phyloP scores from a whole-genome alignment of 345 rosid species.

The Syzygium aromaticum region DNA sequence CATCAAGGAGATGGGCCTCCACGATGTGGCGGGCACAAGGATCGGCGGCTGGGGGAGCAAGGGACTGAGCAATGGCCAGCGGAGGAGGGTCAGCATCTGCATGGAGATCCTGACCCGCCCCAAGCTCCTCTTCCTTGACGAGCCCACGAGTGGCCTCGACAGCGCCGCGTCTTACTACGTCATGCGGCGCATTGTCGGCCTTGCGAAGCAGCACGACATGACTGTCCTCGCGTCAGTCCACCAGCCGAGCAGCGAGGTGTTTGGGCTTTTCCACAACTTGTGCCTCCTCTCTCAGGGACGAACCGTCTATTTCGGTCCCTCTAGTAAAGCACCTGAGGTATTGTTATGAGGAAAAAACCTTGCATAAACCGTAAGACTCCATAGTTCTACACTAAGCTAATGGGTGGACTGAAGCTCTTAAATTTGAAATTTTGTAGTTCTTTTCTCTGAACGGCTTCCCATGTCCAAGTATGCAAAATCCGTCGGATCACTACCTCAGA shows the following conservation, averaged over 20 bases:
- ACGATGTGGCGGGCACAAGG: slow-evolving; percentile 25
- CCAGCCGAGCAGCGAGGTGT: slow-evolving; percentile 44
- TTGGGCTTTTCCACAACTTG: slow-evolving; percentile 34
- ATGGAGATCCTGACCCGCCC: slow-evolving; percentile 45
- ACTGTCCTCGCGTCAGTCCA: slow-evolving; percentile 37
- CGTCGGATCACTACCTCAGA: slow-evolving; percentile 50
- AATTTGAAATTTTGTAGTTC: slow-evolving; percentile 19
- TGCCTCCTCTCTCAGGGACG: slow-evolving; percentile 42
- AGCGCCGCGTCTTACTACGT: slow-evolving; percentile 44
- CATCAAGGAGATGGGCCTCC: slow-evolving; percentile 44
- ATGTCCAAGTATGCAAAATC: slow-evolving; percentile 37
- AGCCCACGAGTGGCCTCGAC: slow-evolving; percentile 55
- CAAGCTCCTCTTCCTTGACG: slow-evolving; percentile 42
- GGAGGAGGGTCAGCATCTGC: slow-evolving; percentile 56
- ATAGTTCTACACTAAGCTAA: not conserved
- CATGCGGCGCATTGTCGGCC: slow-evolving; percentile 25
- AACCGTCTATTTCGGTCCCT: slow-evolving; percentile 42
- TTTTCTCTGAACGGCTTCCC: slow-evolving; percentile 39
- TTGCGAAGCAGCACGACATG: slow-evolving; percentile 13
- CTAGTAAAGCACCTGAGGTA: slow-evolving; percentile 25
- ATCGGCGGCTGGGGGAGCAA: slow-evolving; percentile 39
- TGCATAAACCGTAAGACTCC: not conserved
- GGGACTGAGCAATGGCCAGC: slow-evolving; percentile 53
- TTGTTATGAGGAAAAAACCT: not conserved
- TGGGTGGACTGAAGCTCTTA: no score